A percentile compares a stretch with the other conserved stretches of the same genome.
Conservation (phyloP, 176 grass and related monocot genomes). For the Eleusine indica region DNA sequence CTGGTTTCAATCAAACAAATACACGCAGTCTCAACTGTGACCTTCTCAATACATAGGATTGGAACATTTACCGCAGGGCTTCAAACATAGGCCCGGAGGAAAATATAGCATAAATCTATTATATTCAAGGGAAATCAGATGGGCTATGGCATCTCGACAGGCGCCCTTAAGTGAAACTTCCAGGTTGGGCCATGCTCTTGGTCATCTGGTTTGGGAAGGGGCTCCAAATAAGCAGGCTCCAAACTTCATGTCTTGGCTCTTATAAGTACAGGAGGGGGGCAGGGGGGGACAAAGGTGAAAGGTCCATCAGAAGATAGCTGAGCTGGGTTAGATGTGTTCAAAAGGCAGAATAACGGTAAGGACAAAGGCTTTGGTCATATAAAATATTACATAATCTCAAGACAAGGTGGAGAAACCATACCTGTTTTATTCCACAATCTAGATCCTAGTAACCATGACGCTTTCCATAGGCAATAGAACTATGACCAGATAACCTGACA, state of each 20-base stretch:
- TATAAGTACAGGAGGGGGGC: slow-evolving; percentile 47
- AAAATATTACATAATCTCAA: slow-evolving; percentile 35
- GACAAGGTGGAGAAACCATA: neutral
- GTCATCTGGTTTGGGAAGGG: slow-evolving; percentile 79
- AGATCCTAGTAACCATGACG: slow-evolving; percentile 68
- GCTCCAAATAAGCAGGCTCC: slow-evolving; percentile 70
- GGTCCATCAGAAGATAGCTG: slow-evolving; percentile 63
- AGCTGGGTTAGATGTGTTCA: slow-evolving; percentile 59
- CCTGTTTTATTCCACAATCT: slow-evolving; percentile 14
- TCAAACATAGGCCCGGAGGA: slow-evolving; percentile 57
- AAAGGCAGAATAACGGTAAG: slow-evolving; percentile 46
- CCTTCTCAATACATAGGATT: slow-evolving; percentile 54
- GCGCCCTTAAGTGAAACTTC: slow-evolving; percentile 67
- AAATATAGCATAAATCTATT: slow-evolving; percentile 48
- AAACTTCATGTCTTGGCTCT: slow-evolving; percentile 74
- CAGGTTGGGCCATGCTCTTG: slow-evolving; percentile 60
- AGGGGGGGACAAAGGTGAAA: slow-evolving; percentile 56
- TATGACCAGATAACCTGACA: slow-evolving; percentile 63
- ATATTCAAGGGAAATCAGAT: slow-evolving; percentile 44
- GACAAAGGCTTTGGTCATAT: slow-evolving; percentile 36
- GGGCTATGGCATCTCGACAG: slow-evolving; percentile 48
- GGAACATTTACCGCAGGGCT: slow-evolving; percentile 49
- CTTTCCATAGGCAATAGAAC: slow-evolving; percentile 62
- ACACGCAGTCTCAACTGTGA: slow-evolving; percentile 45
- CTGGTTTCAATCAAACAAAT: slow-evolving; percentile 44